Conservation (phyloP, 306 rosid species). For the Hippophae gyantsensis region DNA sequence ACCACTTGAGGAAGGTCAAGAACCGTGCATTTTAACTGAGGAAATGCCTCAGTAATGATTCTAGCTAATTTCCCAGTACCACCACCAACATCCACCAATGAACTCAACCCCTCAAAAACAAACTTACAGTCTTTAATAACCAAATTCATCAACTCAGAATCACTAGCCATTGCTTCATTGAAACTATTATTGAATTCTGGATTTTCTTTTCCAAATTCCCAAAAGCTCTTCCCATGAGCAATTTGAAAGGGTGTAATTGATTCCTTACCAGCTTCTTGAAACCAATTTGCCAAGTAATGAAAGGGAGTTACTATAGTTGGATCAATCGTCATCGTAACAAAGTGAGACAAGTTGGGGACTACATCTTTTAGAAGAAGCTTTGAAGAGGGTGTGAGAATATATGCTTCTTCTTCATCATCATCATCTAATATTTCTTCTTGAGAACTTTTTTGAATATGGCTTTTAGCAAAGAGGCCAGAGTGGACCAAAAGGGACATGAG, state of each 20-base stretch:
- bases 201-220: slow-evolving; percentile 21
- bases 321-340: slow-evolving; percentile 10
- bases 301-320: slow-evolving; percentile 17
- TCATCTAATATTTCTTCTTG: neutral
- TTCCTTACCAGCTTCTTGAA: slow-evolving; percentile 4
- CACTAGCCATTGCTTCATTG: slow-evolving; percentile 32
- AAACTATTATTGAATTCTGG: slow-evolving; percentile 12
- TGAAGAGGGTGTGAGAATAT: slow-evolving; percentile 38
- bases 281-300: slow-evolving; percentile 26
- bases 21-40: slow-evolving; percentile 41
- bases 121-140: slow-evolving; percentile 24
- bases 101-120: slow-evolving; percentile 35
- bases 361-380: slow-evolving; percentile 32
- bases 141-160: slow-evolving; percentile 34
- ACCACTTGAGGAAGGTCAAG: slow-evolving; percentile 43
- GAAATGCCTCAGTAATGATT: slow-evolving; percentile 31
- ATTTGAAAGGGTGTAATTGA: slow-evolving; percentile 16
- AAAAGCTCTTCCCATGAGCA: slow-evolving; percentile 25
- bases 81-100: slow-evolving; percentile 35
- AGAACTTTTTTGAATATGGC: neutral
- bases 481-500: slow-evolving; percentile 36
- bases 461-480: slow-evolving; percentile 26
- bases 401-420: slow-evolving; percentile 19
- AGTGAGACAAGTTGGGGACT: slow-evolving; percentile 6
- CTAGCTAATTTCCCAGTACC: slow-evolving; percentile 27